These are phyloP conservation scores for Fusarium sp. DNA, from an alignment of 2,329 filamentous ascomycete genomes.

Conservation along the genomic window DNA sequence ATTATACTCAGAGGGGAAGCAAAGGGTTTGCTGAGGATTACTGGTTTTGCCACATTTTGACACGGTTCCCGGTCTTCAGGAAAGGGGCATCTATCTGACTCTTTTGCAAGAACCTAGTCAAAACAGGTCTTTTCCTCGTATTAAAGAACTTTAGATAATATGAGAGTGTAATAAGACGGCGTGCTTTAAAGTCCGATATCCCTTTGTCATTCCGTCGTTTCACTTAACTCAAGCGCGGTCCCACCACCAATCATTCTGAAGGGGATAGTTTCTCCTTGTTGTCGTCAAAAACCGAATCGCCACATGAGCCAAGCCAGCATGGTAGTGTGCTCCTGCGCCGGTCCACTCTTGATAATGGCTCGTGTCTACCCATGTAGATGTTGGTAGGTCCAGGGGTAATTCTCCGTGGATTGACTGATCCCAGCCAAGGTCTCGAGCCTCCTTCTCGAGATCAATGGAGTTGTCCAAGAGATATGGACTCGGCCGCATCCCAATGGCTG, in stretches of 20 bases:
- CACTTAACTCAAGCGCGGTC: neutral
- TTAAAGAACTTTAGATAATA: neutral
- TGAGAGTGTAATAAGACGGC: neutral
- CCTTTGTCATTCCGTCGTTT: neutral
- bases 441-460: neutral
- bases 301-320: neutral
- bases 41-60: neutral
- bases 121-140: neutral
- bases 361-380: neutral
- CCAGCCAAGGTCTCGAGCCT: neutral
- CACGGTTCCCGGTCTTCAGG: neutral
- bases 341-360: neutral
- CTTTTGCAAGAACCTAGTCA: neutral
- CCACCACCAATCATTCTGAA: slow-evolving; percentile 5
- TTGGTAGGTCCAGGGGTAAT: neutral
- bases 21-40: neutral
- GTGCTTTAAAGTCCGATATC: neutral
- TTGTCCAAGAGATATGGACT: neutral
- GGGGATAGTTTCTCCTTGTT: neutral
- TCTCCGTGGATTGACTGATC: neutral
- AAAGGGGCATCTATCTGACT: neutral
- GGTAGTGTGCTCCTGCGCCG: neutral
- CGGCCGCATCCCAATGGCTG: neutral
- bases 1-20: neutral
- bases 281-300: neutral